phyloP scores from a whole-genome alignment of 163 green algal genomes.

The Coccomyxa subellipsoidea region DNA sequence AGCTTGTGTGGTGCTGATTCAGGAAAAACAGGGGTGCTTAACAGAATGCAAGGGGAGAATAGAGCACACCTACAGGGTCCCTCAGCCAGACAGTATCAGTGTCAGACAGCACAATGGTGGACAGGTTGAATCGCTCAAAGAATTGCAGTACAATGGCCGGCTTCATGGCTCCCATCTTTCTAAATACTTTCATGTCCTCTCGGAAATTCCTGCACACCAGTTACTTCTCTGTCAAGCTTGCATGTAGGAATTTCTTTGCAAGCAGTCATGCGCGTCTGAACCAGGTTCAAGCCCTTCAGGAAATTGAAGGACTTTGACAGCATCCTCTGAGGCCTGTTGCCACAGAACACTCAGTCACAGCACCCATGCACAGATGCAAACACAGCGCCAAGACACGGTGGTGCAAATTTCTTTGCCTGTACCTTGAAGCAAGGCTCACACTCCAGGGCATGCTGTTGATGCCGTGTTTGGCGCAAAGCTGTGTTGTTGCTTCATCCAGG shows the following conservation, averaged over 20 bases:
- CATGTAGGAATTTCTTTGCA: not conserved
- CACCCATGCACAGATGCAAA: not conserved
- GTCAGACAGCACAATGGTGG: not conserved
- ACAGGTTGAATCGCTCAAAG: not conserved
- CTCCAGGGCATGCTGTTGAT: not conserved
- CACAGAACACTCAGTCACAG: not conserved
- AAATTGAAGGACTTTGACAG: not conserved
- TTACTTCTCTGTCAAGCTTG: not conserved
- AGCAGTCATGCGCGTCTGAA: no score
- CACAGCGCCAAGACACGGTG: not conserved
- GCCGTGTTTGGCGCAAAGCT: not conserved
- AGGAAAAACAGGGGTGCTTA: not conserved
- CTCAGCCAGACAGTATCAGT: conserved; percentile 1
- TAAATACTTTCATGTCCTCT: not conserved
- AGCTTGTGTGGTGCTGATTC: not conserved
- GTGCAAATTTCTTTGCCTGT: not conserved
- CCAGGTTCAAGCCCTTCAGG: not conserved
- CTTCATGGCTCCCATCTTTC: conserved; percentile 5
- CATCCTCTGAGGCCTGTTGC: not conserved
- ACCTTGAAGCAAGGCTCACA: not conserved
- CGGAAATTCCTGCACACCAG: not conserved
- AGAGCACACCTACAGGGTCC: not conserved
- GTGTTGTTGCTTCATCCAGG: not conserved
- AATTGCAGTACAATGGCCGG: not conserved
- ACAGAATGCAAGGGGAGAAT: not conserved